Evolutionary conservation across 805 yeast genomes (phyloP).

Genomic region (Kodamaea kakaduensis): DNA sequence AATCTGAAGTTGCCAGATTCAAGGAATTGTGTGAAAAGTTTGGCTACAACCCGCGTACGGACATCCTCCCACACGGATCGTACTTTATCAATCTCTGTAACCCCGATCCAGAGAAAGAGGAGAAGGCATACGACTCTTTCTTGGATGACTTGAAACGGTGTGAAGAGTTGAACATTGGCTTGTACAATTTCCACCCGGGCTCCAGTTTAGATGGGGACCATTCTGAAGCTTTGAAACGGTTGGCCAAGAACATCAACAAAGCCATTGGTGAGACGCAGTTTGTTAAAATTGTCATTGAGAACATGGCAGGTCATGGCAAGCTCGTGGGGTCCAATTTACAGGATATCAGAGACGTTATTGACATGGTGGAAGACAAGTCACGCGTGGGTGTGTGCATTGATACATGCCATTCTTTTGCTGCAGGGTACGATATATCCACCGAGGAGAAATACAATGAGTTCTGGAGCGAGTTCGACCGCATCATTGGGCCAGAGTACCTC

Average conservation of each 20-base stretch:
- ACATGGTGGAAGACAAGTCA: constrained; percentile 68
- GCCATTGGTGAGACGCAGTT: constrained; percentile 70
- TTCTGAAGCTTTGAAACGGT: constrained; percentile 53
- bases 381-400: constrained; percentile 96
- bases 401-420: constrained; percentile 95
- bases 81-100: constrained; percentile 90
- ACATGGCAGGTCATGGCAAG: constrained; percentile 97
- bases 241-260: constrained; percentile 76
- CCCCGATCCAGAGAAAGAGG: constrained; percentile 77
- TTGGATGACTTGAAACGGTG: constrained; percentile 85
- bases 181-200: constrained; percentile 93
- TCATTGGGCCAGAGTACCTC: constrained; percentile 71
- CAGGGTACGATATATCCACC: constrained; percentile 84
- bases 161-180: constrained; percentile 77
- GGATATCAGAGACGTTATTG: constrained; percentile 74
- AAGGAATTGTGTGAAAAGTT: constrained; percentile 54
- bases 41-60: constrained; percentile 70
- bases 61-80: constrained; percentile 90
- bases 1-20: constrained; percentile 66
- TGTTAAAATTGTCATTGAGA: constrained; percentile 88
- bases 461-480: constrained; percentile 71
- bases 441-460: constrained; percentile 56
- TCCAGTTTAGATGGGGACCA: constrained; percentile 73
- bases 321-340: constrained; percentile 78
- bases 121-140: constrained; percentile 71